Percentiles rank a stretch among this genome's conserved stretches.
Evolutionary conservation across 345 rosid genomes (phyloP).

Genomic region (Geranium rotundifolium): DNA sequence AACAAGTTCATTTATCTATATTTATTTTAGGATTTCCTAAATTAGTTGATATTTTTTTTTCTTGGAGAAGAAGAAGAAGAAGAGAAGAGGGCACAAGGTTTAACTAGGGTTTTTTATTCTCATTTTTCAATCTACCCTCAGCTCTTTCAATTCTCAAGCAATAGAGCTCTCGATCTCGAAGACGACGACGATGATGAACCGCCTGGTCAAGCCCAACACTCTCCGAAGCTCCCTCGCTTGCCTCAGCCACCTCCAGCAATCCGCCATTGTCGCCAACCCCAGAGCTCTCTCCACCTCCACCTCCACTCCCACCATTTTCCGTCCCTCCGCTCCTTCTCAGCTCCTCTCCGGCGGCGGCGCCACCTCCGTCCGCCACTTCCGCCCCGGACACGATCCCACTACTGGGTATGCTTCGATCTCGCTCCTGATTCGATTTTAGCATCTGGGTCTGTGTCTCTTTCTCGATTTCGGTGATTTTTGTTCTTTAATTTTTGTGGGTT

Average conservation of each 20-base stretch:
- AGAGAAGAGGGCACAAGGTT: too few species aligned
- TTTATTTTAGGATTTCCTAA: not conserved
- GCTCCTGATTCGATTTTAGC: not conserved
- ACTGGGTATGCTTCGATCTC: conserved; percentile 16
- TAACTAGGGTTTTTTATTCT: too few species aligned
- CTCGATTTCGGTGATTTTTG: not conserved
- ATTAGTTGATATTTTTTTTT: not conserved
- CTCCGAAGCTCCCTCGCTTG: conserved; percentile 13
- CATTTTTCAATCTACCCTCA: not conserved
- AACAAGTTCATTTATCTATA: not conserved
- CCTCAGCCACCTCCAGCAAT: conserved; percentile 15
- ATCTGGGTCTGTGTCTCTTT: not conserved
- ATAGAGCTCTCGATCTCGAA: not conserved
- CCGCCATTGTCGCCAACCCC: conserved; percentile 12
- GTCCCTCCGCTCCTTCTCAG: conserved; percentile 2
- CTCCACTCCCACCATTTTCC: conserved; percentile 13
- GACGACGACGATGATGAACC: not conserved
- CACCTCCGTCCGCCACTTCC: conserved; percentile 33
- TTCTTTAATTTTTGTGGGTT: not conserved
- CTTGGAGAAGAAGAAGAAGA: not conserved
- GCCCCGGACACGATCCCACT: conserved; percentile 33
- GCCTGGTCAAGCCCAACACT: conserved; percentile 15
- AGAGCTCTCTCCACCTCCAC: conserved; percentile 14
- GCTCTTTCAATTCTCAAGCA: not conserved
- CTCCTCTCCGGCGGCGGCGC: conserved; percentile 1